Evolutionary conservation across 2,329 filamentous ascomycete genomes (phyloP).

Genomic region (Fusarium mangiferae): DNA sequence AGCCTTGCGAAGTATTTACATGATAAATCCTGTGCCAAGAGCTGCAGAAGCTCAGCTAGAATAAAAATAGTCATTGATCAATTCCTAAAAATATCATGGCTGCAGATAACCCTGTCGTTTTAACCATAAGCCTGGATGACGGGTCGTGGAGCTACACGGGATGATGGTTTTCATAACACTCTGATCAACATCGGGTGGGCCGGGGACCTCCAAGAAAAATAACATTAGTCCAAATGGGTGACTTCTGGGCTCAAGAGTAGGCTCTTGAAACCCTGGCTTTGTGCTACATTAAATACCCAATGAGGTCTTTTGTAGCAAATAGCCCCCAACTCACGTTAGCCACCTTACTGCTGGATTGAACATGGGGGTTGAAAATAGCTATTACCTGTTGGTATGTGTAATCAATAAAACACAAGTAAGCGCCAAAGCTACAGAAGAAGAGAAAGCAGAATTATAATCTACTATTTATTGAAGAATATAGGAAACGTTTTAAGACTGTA

Average conservation of each 20-base stretch:
- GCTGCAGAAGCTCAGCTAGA: rapidly evolving
- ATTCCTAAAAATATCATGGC: too few species aligned
- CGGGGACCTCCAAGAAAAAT: neutral
- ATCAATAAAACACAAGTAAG: too few species aligned
- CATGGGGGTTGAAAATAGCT: neutral
- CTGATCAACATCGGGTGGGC: neutral
- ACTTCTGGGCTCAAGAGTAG: neutral
- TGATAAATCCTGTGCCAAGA: rapidly evolving
- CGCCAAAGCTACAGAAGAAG: too few species aligned
- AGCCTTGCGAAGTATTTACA: rapidly evolving
- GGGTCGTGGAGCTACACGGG: neutral
- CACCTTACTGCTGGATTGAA: neutral
- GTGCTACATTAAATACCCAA: neutral
- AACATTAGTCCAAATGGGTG: too few species aligned
- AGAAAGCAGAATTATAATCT: too few species aligned
- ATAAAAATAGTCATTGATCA: neutral
- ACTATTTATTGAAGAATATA: too few species aligned
- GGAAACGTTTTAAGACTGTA: too few species aligned
- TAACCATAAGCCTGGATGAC: neutral
- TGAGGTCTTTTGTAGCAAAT: rapidly evolving
- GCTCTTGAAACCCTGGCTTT: rapidly evolving
- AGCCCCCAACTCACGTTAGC: neutral
- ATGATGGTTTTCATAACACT: rapidly evolving
- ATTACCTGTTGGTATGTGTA: too few species aligned
- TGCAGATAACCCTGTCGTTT: too few species aligned